These are phyloP conservation scores for Ustilago trichophora DNA, from an alignment of 1,284 basidiomycete genomes.

Conservation along the genomic window DNA sequence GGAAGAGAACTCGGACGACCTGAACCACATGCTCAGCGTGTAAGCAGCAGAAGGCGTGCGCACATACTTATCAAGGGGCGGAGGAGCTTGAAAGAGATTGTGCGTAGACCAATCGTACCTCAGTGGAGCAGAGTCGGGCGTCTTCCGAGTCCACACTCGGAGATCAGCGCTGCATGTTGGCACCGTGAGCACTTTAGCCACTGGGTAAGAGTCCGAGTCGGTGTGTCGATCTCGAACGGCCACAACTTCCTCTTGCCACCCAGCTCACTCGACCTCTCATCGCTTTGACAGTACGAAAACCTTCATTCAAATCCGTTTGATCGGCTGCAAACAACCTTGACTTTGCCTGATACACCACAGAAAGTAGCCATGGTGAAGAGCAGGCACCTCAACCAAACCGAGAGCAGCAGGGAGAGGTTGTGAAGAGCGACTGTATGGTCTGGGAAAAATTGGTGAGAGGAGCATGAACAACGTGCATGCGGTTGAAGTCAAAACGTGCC, in stretches of 20 bases:
- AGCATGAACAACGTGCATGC: conserved; percentile 21
- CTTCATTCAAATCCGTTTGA: too few species aligned
- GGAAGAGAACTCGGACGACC: conserved; percentile 3
- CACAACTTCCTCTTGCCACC: too few species aligned
- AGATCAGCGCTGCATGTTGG: conserved; percentile 3
- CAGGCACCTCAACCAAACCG: too few species aligned
- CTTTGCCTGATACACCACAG: too few species aligned
- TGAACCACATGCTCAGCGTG: conserved; percentile 10
- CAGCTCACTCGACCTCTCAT: too few species aligned
- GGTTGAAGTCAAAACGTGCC: conserved; percentile 17
- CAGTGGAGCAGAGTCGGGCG: conserved; percentile 1
- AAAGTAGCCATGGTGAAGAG: too few species aligned
- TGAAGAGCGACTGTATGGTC: neutral
- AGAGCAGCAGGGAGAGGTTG: too few species aligned
- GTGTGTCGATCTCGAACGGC: neutral
- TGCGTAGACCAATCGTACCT: neutral
- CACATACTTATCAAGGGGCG: too few species aligned
- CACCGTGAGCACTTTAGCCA: neutral
- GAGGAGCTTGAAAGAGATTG: neutral
- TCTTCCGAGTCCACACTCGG: conserved; percentile 1
- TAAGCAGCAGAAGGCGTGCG: neutral
- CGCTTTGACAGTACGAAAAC: too few species aligned
- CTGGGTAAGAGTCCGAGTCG: neutral
- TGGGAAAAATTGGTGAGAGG: neutral
- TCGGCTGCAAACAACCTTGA: too few species aligned